These are phyloP conservation scores for Cladochytrium tenue DNA, from an alignment of 371 early-diverging fungal species.

Conservation along the genomic window DNA sequence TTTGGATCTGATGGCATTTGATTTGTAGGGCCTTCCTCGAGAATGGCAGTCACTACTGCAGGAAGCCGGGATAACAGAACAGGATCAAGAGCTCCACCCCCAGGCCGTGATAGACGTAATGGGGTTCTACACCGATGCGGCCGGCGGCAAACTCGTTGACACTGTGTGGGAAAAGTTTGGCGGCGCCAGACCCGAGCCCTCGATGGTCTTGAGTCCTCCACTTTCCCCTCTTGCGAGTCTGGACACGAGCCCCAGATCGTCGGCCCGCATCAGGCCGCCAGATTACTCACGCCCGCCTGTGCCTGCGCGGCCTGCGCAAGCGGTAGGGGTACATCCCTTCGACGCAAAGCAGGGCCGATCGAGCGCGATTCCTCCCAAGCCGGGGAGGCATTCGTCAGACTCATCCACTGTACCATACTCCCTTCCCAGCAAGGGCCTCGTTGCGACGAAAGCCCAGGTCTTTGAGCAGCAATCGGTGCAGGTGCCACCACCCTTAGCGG, in stretches of 20 bases:
- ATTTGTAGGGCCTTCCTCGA: constrained; percentile 80
- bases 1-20: background rate
- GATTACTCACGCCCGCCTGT: constrained; percentile 40
- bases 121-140: constrained; percentile 68
- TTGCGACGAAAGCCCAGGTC: constrained; percentile 34
- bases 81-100: constrained; percentile 92
- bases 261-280: constrained; percentile 17
- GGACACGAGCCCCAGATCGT: constrained; percentile 21
- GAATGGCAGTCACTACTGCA: constrained; percentile 91
- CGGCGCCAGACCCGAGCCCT: background rate
- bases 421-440: background rate
- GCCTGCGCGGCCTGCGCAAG: constrained; percentile 51
- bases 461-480: constrained; percentile 23
- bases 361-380: constrained; percentile 3
- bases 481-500: background rate
- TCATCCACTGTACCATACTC: background rate
- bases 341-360: constrained; percentile 30
- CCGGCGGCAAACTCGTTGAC: constrained; percentile 41
- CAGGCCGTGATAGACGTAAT: constrained; percentile 94
- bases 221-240: constrained; percentile 29
- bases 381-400: background rate
- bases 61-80: constrained; percentile 91
- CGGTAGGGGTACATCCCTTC: constrained; percentile 46
- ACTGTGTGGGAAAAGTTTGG: constrained; percentile 88
- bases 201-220: background rate